phyloP scores from a whole-genome alignment of 106 monocot genomes.

The Apostasia ramifera region DNA sequence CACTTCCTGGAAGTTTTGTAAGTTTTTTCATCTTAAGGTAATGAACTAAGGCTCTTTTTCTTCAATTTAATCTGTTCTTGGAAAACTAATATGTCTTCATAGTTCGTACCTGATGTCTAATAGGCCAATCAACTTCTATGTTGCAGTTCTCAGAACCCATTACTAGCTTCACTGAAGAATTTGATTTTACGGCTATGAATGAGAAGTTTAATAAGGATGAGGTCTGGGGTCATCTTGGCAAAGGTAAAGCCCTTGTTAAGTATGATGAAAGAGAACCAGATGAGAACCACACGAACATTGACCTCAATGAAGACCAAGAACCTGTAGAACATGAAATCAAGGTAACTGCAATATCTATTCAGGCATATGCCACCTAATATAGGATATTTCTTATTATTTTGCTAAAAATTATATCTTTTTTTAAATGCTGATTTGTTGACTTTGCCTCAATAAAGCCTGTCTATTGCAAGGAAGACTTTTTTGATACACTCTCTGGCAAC shows the following conservation, averaged over 20 bases:
- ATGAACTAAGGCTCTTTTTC: too few species aligned
- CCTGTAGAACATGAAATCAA: constrained; percentile 20
- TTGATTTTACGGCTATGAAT: constrained; percentile 95
- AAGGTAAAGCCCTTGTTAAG: constrained; percentile 31
- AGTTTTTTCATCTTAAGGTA: too few species aligned
- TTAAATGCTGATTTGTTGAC: neutral
- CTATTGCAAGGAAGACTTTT: constrained; percentile 86
- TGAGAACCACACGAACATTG: constrained; percentile 27
- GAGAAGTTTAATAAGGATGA: constrained; percentile 99
- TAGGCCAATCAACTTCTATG: neutral
- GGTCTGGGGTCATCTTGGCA: constrained; percentile 94
- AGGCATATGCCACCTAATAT: neutral
- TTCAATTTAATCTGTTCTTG: too few species aligned
- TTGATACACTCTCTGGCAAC: constrained; percentile 72
- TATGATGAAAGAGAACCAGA: constrained; percentile 31
- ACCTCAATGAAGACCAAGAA: constrained; percentile 26
- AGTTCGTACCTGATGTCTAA: neutral
- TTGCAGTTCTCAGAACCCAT: constrained; percentile 35
- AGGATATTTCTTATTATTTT: neutral
- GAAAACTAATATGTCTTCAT: too few species aligned
- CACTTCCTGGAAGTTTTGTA: too few species aligned
- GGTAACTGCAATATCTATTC: constrained; percentile 13
- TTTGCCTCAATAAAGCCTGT: constrained; percentile 32
- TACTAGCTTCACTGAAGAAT: constrained; percentile 74
- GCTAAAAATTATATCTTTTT: neutral